These are phyloP conservation scores for Orbilia blumenaviensis DNA, from an alignment of 2,329 filamentous ascomycete species.

Conservation along the genomic window DNA sequence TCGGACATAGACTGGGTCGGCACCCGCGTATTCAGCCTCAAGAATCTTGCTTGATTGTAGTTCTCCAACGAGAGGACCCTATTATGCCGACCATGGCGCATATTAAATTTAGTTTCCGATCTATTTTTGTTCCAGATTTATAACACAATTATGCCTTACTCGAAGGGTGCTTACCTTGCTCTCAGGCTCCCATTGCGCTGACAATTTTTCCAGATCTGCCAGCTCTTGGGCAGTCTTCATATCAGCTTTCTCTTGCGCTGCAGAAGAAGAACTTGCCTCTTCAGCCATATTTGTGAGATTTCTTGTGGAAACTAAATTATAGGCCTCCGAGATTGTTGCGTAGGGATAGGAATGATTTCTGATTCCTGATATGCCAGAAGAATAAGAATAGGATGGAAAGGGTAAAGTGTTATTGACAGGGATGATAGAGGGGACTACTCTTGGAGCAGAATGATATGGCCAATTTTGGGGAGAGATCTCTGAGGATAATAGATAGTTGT, in stretches of 20 bases:
- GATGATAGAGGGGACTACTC: neutral
- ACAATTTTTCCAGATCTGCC: constrained; percentile 55
- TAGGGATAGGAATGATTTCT: neutral
- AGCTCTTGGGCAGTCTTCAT: constrained; percentile 51
- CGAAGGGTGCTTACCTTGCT: constrained; percentile 53
- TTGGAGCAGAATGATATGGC: neutral
- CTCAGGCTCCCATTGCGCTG: constrained; percentile 55
- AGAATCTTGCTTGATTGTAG: constrained; percentile 80
- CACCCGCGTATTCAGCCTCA: constrained; percentile 84
- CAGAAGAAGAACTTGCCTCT: constrained; percentile 15
- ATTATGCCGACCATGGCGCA: constrained; percentile 20
- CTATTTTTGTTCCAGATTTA: too few species aligned
- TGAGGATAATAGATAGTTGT: constrained; percentile 5
- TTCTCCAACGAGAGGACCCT: constrained; percentile 85
- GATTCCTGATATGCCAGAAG: neutral
- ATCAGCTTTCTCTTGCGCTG: constrained; percentile 13
- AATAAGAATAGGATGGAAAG: neutral
- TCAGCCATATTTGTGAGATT: constrained; percentile 25
- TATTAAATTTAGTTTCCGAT: too few species aligned
- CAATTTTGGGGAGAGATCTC: constrained; percentile 9
- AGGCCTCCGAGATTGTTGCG: neutral
- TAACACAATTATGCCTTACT: neutral
- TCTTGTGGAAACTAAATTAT: neutral
- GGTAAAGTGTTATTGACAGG: neutral
- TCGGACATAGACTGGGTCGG: constrained; percentile 81